Base-by-base conservation (phyloP, 1,284 basidiomycete species). In the Cutaneotrichosporon dermatis region DNA sequence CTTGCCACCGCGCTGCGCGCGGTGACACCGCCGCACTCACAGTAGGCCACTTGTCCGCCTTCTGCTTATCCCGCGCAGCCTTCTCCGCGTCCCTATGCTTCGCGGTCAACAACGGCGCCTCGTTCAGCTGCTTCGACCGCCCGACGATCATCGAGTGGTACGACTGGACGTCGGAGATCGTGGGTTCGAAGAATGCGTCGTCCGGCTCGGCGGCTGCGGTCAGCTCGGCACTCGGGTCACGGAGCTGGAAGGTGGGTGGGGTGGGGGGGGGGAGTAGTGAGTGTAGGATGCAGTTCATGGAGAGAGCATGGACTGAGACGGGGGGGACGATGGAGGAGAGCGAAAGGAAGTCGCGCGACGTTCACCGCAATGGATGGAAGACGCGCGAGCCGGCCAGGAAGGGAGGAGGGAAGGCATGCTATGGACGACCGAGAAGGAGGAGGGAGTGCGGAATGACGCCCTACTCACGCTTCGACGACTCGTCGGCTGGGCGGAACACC, bases 11-110 rank as follows among this genome's bases (percentile, higher is more conserved):
- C 13, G 12, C 39, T 13, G 10, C 4, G 41, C 6, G 41, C 12
- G 15, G 12, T 4, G 41, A 43, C 11, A n/a, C 13, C 11, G 6
- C 1, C 12, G 3, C 6, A 67, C 73, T 55, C 61, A 77, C 76
- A 33, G 58, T 71, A 6, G 76, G 76, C 76, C 76, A 78, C 57
- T 66, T 74, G 51, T 72, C 72, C 35, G 64, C 66, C 63, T 73
- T 76, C 46, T 62, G 59, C 62, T 64, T 66, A 54, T 76, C 73
- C 49, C 50, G 59, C 43, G 66, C 66, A 4, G 55, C 64, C 34
- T 59, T 61, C 56, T 74, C 75, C 44, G 67, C 73, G 4, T 78
- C 76, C 15, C 76, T 57, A 60, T 71, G 62, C 54, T 73, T 75
- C 36, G 63, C 53, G 8, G 75, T 75, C 43, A 74, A 59, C 9